Conservation (phyloP, 345 rosid genomes). For the Eucalyptus regnans region DNA sequence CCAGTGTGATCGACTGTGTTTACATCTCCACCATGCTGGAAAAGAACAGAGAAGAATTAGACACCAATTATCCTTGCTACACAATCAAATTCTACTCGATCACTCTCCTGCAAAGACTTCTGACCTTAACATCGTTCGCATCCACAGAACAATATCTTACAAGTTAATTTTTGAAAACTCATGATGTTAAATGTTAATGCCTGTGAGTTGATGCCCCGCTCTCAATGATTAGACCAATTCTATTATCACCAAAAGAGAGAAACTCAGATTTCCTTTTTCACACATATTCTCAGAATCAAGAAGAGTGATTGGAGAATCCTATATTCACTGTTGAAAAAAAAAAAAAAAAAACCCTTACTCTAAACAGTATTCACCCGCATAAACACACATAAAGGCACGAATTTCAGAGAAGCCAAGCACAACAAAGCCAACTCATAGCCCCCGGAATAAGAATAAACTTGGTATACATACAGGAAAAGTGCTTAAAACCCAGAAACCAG, state of each 20-base stretch:
- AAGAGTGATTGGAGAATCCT: not conserved
- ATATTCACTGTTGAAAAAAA: not conserved
- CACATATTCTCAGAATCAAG: not conserved
- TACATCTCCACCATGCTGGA: slow-evolving; percentile 89
- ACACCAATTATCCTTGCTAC: not conserved
- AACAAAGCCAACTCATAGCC: not conserved
- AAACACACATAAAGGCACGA: not conserved
- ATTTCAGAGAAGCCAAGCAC: not conserved
- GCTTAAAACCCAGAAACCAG: not conserved
- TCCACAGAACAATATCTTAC: not conserved
- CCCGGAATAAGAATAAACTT: not conserved
- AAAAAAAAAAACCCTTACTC: not conserved
- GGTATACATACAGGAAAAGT: not conserved
- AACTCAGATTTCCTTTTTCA: not conserved
- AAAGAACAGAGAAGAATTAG: not conserved
- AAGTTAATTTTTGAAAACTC: not conserved
- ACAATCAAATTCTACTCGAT: not conserved
- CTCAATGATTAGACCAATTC: not conserved
- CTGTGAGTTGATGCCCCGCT: not conserved
- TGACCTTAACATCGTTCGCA: not conserved
- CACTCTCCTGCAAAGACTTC: not conserved
- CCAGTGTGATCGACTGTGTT: slow-evolving; percentile 79
- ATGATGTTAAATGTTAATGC: not conserved
- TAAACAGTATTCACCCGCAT: not conserved
- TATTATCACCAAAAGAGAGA: not conserved